Percentiles rank a stretch among this genome's conserved stretches.
Conservation (phyloP, 2,329 filamentous ascomycete species). For the Aspergillus caelatus region DNA sequence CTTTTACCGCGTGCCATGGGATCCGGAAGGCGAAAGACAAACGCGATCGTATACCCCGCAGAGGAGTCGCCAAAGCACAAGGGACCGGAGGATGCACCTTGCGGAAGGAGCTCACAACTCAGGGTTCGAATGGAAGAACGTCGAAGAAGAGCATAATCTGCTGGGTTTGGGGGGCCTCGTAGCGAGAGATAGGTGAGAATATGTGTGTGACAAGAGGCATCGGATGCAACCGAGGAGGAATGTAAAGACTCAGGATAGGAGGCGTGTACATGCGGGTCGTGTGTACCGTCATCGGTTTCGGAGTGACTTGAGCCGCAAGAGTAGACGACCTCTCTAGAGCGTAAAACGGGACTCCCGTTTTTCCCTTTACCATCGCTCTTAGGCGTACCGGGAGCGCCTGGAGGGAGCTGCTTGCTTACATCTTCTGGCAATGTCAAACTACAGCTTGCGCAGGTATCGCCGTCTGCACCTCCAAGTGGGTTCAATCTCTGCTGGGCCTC, state of each 20-base stretch:
- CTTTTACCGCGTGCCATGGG: conserved; percentile 60
- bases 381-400: conserved; percentile 55
- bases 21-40: conserved; percentile 61
- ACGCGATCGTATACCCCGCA: conserved; percentile 62
- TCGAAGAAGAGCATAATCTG: conserved; percentile 58
- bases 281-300: conserved; percentile 38
- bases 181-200: conserved; percentile 62
- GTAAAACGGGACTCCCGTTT: conserved; percentile 58
- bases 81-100: conserved; percentile 59
- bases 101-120: conserved; percentile 59
- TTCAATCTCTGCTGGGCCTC: conserved; percentile 49
- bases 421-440: conserved; percentile 58
- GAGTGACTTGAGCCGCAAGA: conserved; percentile 49
- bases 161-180: conserved; percentile 56
- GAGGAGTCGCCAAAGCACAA: conserved; percentile 60
- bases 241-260: conserved; percentile 44
- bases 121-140: conserved; percentile 61
- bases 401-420: conserved; percentile 56
- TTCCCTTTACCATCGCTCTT: conserved; percentile 52
- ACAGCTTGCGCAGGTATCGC: conserved; percentile 61
- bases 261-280: conserved; percentile 38
- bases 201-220: conserved; percentile 56
- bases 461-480: conserved; percentile 47
- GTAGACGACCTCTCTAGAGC: conserved; percentile 57
- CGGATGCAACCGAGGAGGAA: conserved; percentile 47